Evolutionary conservation across 805 yeast genomes (phyloP).

Genomic region (Nakazawaea laoshanensis): DNA sequence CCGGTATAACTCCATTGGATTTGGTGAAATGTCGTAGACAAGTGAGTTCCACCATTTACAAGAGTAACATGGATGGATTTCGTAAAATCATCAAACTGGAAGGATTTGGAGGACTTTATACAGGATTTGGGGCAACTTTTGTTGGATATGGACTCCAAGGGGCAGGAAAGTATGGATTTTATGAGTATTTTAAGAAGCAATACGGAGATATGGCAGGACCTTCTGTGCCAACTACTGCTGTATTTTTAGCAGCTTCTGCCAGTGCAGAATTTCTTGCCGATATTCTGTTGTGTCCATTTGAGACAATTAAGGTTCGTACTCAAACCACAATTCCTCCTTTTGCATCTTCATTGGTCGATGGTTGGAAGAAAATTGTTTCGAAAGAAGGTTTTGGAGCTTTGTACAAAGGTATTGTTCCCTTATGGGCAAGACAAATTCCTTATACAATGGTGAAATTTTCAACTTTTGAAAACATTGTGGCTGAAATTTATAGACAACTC

Average conservation of each 20-base stretch:
- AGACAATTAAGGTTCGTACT: conserved; percentile 88
- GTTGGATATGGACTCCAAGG: conserved; percentile 95
- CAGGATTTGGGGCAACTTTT: conserved; percentile 89
- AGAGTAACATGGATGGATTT: conserved; percentile 79
- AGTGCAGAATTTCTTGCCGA: conserved; percentile 94
- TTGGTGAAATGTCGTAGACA: conserved; percentile 90
- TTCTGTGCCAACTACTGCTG: conserved; percentile 56
- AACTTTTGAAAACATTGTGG: conserved; percentile 86
- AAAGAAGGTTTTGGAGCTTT: conserved; percentile 66
- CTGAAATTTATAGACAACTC: conserved; percentile 61
- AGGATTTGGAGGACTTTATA: conserved; percentile 70
- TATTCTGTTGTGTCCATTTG: conserved; percentile 84
- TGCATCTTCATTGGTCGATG: conserved; percentile 55
- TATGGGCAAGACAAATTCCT: conserved; percentile 97
- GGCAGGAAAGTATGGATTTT: conserved; percentile 94
- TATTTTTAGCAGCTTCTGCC: conserved; percentile 82
- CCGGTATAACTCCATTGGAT: conserved; percentile 88
- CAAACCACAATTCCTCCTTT: conserved; percentile 91
- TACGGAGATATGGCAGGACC: conserved; percentile 65
- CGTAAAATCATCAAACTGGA: conserved; percentile 59
- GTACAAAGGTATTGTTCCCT: conserved; percentile 83
- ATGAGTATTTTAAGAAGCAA: conserved; percentile 80
- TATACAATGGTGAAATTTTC: conserved; percentile 98
- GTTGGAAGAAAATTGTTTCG: conserved; percentile 56
- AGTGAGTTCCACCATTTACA: conserved; percentile 67